Evolutionary conservation across 2,329 filamentous ascomycete genomes (phyloP).

Genomic region (Talaromyces islandicus): DNA sequence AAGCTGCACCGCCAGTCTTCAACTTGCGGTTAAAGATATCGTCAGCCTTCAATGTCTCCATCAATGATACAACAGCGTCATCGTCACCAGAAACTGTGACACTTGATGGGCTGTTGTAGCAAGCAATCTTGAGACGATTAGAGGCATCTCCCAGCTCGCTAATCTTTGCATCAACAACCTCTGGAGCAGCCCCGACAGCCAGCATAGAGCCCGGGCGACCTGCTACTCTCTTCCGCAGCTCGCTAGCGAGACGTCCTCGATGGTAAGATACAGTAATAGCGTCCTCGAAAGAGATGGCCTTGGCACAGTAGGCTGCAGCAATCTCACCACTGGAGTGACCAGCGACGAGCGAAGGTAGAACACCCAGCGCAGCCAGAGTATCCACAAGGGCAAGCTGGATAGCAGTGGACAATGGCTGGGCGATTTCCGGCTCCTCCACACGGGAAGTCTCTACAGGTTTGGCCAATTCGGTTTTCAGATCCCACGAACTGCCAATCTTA

Average conservation of each 20-base stretch:
- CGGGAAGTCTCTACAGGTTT: slow-evolving; percentile 8
- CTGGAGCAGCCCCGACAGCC: slow-evolving; percentile 8
- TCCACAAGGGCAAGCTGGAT: slow-evolving; percentile 14
- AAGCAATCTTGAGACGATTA: neutral
- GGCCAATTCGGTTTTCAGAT: neutral
- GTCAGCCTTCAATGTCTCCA: slow-evolving; percentile 17
- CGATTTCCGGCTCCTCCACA: slow-evolving; percentile 17
- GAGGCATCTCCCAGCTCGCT: slow-evolving; percentile 1
- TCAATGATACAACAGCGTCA: slow-evolving; percentile 25
- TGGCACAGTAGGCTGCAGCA: slow-evolving; percentile 12
- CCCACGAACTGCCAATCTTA: neutral
- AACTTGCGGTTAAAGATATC: slow-evolving; percentile 15
- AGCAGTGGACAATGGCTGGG: slow-evolving; percentile 17
- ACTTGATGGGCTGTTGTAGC: slow-evolving; percentile 21
- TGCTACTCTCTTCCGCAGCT: slow-evolving; percentile 10
- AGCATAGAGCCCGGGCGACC: slow-evolving; percentile 12
- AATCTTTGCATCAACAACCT: slow-evolving; percentile 4
- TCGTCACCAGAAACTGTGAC: slow-evolving; percentile 23
- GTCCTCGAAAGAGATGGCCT: slow-evolving; percentile 14
- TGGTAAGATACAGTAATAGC: slow-evolving; percentile 14
- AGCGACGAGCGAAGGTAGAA: slow-evolving; percentile 3
- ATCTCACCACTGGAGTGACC: slow-evolving; percentile 15
- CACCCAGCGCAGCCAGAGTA: slow-evolving; percentile 5
- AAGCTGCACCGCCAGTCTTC: slow-evolving; percentile 14
- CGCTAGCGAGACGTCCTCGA: slow-evolving; percentile 16